Evolutionary conservation across 441 rosid genomes (phyloP).

Genomic region (Codiaeum variegatum): DNA sequence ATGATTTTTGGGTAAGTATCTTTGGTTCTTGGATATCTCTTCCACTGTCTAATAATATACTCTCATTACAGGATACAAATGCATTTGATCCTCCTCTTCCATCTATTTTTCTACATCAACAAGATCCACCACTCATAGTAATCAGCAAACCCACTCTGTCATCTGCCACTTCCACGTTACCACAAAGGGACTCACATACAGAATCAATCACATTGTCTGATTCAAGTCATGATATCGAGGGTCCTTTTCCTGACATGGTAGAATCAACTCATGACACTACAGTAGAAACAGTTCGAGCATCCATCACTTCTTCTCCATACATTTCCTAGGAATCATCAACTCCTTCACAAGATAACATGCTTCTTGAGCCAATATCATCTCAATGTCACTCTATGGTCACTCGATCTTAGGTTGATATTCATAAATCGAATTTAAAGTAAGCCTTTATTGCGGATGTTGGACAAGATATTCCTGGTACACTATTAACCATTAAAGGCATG

Average conservation of each 20-base stretch:
- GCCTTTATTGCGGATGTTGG: background rate
- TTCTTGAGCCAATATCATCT: too few relatives aligned
- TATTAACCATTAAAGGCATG: background rate
- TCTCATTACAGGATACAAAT: background rate
- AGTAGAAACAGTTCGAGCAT: background rate
- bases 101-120: background rate
- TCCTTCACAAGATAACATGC: too few relatives aligned
- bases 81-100: background rate
- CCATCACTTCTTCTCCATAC: background rate
- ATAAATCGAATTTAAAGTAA: background rate
- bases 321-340: too few relatives aligned
- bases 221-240: too few relatives aligned
- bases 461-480: background rate
- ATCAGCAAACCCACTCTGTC: background rate
- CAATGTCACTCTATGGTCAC: background rate
- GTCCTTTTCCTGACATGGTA: too few relatives aligned
- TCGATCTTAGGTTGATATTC: background rate
- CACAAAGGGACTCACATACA: too few relatives aligned
- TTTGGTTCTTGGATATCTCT: too few relatives aligned
- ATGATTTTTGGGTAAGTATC: too few relatives aligned
- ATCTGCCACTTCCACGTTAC: background rate
- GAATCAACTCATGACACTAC: too few relatives aligned
- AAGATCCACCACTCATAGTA: background rate
- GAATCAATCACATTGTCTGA: too few relatives aligned
- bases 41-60: background rate